A percentile compares a stretch with the other conserved stretches of the same genome.
These are phyloP conservation scores for Annona squamosa DNA, from an alignment of 164 flowering plant species.

Conservation along the genomic window DNA sequence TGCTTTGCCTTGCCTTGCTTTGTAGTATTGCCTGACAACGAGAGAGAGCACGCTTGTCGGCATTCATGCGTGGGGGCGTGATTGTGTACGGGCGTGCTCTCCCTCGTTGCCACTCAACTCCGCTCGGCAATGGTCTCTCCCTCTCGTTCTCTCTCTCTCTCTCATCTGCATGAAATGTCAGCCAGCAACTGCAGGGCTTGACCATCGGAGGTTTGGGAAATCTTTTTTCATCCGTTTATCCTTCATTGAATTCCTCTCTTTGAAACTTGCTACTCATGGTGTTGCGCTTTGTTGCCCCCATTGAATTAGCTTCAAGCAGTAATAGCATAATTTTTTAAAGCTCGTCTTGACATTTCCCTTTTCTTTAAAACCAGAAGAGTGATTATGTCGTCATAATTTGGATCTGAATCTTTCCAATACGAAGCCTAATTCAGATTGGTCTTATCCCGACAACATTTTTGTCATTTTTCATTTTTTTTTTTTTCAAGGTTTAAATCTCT, in stretches of 20 bases:
- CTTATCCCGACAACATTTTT: too few species aligned
- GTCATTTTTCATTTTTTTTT: too few species aligned
- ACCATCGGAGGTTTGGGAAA: background rate
- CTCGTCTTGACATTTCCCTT: too few species aligned
- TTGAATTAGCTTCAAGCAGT: too few species aligned
- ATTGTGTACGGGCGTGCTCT: slow-evolving; percentile 14
- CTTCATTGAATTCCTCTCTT: background rate
- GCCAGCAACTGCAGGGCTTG: background rate
- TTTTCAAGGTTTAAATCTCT: too few species aligned
- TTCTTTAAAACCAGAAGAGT: too few species aligned
- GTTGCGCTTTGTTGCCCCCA: too few species aligned
- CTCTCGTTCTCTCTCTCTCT: background rate
- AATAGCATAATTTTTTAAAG: too few species aligned
- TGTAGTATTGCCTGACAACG: slow-evolving; percentile 8
- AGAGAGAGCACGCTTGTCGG: slow-evolving; percentile 17
- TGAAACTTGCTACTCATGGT: too few species aligned
- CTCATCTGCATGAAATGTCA: slow-evolving; percentile 3
- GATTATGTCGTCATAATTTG: too few species aligned
- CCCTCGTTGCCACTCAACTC: slow-evolving; percentile 12
- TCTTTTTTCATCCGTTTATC: background rate
- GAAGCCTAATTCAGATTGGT: too few species aligned
- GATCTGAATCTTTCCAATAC: too few species aligned
- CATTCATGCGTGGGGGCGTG: slow-evolving; percentile 9
- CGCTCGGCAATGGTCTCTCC: background rate
- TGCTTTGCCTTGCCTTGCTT: slow-evolving; percentile 2